Conservation (phyloP, 768 basidiomycete genomes). For the Lentinula guzmanii region DNA sequence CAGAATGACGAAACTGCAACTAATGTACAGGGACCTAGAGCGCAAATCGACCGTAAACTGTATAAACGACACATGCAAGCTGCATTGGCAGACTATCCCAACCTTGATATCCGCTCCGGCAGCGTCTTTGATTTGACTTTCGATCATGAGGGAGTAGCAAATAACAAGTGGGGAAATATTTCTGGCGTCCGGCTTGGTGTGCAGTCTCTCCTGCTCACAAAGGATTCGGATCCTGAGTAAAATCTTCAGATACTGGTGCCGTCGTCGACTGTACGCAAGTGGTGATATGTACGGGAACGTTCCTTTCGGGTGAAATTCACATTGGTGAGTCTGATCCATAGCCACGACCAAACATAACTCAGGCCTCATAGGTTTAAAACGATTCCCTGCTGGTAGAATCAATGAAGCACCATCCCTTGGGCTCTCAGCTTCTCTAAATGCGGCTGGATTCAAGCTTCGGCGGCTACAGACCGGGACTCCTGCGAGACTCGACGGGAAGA, state of each 20-base stretch:
- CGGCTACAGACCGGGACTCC: constrained; percentile 86
- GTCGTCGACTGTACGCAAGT: constrained; percentile 73
- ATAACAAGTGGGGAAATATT: constrained; percentile 44
- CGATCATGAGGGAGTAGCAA: constrained; percentile 33
- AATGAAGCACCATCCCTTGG: constrained; percentile 67
- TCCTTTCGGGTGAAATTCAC: constrained; percentile 87
- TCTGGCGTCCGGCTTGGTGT: constrained; percentile 65
- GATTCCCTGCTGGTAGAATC: constrained; percentile 74
- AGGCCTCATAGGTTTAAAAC: constrained; percentile 47
- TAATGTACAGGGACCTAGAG: constrained; percentile 68
- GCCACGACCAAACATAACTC: background rate
- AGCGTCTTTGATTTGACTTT: constrained; percentile 79
- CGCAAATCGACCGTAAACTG: constrained; percentile 80
- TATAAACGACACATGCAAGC: constrained; percentile 84
- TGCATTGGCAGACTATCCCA: constrained; percentile 55
- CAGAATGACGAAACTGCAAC: background rate
- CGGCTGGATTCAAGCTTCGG: constrained; percentile 77
- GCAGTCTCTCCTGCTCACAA: constrained; percentile 4
- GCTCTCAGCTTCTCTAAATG: constrained; percentile 66
- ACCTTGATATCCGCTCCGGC: constrained; percentile 63
- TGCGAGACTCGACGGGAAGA: constrained; percentile 63
- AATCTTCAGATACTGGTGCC: constrained; percentile 62
- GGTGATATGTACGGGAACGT: constrained; percentile 88
- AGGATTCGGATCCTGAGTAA: background rate
- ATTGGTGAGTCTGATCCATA: constrained; percentile 45